Evolutionary conservation across 176 grass and related monocot species (phyloP), one percentile per base, ranked within the genome.

Genomic region (Stipa capillata): DNA sequence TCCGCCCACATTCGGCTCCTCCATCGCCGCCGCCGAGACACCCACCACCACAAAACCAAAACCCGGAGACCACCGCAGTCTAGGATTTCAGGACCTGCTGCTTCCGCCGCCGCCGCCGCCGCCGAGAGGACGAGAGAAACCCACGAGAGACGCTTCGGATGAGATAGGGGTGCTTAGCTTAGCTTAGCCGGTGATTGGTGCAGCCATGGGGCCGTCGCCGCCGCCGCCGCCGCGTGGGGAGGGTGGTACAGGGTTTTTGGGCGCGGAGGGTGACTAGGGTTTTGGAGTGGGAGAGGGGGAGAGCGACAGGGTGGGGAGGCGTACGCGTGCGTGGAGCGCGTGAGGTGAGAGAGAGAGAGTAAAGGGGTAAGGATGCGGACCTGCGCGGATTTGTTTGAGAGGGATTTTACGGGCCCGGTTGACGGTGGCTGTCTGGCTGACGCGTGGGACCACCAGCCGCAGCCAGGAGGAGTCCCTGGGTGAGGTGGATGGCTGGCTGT

Each of bases 181-280:
- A 42, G 44, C 62, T 82, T 33, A 81, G 34, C 14, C 58, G 7
- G 76, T 59, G 20, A 72, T 43, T 40, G 73, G 40, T 73, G 74
- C 76, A 50, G 68, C 82, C 82, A 83, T 79, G 61, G 14, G 60
- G 52, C 28, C 39, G 61, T 45, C 64, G 53, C 42, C 52, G 62
- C 31, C 68, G 74, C 65, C 36, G 73, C 27, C 35, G n/a, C n/a
- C n/a, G n/a, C n/a, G 23, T 27, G 48, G 69, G 21, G 74, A 45
- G 41, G 13, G 49, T 48, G 51, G 67, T 58, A 27, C 60, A 32
- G 60, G 69, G 82, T 85, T 85, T n/a, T 89, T 50, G 78, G 31
- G 39, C 20, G 43, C 20, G 2, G n/a, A 27, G 53, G 48, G 78
- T 31, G 41, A 65, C 77, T 90, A 90, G 91, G 91, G 88, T 88